phyloP scores from a whole-genome alignment of 108 stramenopile genomes.

The Aurantiochytrium sp. region DNA sequence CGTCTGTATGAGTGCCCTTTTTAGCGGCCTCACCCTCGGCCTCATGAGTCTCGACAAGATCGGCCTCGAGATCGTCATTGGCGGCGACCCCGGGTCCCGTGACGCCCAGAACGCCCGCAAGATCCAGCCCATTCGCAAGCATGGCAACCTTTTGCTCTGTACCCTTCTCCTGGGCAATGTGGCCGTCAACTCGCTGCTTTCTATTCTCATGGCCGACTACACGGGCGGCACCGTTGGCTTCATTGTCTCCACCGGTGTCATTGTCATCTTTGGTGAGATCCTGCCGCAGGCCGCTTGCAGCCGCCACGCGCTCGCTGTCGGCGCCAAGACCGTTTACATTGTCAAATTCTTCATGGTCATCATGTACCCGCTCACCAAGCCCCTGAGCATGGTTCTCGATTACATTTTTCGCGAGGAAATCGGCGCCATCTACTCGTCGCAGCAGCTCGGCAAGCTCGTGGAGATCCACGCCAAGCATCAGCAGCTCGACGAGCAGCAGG shows the following conservation, averaged over 20 bases:
- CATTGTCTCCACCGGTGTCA: conserved; percentile 69
- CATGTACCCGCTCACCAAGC: conserved; percentile 63
- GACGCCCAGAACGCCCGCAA: conserved; percentile 43
- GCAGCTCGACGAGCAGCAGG: conserved; percentile 71
- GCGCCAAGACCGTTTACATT: conserved; percentile 55
- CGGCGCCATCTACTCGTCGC: conserved; percentile 68
- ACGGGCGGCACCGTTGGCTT: conserved; percentile 78
- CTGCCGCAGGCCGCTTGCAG: conserved; percentile 88
- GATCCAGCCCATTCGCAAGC: conserved; percentile 66
- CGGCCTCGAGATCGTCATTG: conserved; percentile 80
- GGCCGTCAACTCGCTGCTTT: conserved; percentile 82
- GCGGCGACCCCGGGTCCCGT: conserved; percentile 29
- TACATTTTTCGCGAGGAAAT: conserved; percentile 75
- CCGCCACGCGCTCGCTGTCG: conserved; percentile 65
- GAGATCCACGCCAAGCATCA: conserved; percentile 80
- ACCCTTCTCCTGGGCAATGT: conserved; percentile 94
- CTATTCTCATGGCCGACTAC: conserved; percentile 81
- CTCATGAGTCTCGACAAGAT: conserved; percentile 87
- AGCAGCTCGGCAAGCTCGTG: conserved; percentile 44
- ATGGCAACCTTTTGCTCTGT: conserved; percentile 91
- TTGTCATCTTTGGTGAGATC: conserved; percentile 94
- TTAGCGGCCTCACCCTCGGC: conserved; percentile 84
- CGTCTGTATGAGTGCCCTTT: conserved; percentile 61
- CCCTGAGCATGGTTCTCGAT: conserved; percentile 64
- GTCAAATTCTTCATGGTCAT: conserved; percentile 72